Percentiles rank a stretch among this genome's conserved stretches.
Evolutionary conservation across 169 alveolate genomes (phyloP).

Genomic region (Plasmodium reichenowi): DNA sequence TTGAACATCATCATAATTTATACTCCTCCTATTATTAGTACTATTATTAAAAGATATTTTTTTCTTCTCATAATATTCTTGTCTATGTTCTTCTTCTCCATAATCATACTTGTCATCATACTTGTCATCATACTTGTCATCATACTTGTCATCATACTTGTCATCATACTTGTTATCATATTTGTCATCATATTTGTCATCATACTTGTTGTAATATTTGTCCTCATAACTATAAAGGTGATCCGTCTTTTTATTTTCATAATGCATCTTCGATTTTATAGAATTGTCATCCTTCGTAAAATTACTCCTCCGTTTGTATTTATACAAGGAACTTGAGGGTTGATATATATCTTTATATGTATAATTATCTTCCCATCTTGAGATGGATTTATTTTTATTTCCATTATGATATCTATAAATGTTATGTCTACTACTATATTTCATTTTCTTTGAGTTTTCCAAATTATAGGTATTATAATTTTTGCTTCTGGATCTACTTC

Average conservation of each 20-base stretch:
- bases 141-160: too few relatives aligned
- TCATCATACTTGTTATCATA: too few relatives aligned
- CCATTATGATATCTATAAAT: constrained; percentile 11
- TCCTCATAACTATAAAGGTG: not conserved
- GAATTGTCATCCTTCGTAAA: constrained; percentile 8
- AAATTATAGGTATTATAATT: constrained; percentile 6
- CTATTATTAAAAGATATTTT: not conserved
- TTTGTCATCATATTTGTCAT: too few relatives aligned
- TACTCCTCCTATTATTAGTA: not conserved
- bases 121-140: too few relatives aligned
- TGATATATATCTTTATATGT: too few relatives aligned
- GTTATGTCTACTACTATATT: constrained; percentile 27
- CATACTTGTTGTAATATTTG: too few relatives aligned
- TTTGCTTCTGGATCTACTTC: constrained; percentile 28
- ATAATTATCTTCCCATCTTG: too few relatives aligned
- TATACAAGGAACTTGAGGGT: too few relatives aligned
- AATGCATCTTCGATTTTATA: constrained; percentile 5
- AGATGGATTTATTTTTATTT: constrained; percentile 13
- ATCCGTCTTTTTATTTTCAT: not conserved
- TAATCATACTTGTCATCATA: too few relatives aligned
- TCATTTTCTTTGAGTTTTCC: constrained; percentile 18
- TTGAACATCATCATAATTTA: not conserved
- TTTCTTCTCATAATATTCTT: not conserved
- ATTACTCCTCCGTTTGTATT: not conserved
- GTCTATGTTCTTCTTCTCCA: too few relatives aligned